phyloP scores from a whole-genome alignment of 345 rosid genomes.

The Aurinia saxatilis region DNA sequence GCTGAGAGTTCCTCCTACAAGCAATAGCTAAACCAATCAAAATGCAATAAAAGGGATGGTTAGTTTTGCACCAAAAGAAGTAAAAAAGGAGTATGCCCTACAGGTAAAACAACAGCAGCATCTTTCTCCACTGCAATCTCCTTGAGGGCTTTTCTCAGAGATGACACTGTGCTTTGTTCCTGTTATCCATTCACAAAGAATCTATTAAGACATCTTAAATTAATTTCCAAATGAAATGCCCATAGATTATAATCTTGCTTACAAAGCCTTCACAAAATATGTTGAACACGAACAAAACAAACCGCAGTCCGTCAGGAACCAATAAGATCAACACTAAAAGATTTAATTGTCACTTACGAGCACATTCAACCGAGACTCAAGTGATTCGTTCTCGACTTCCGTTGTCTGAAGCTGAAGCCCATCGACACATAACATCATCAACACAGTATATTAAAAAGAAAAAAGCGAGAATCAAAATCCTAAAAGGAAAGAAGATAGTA shows the following conservation, averaged over 20 bases:
- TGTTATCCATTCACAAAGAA: slow-evolving; percentile 25
- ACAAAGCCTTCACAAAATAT: too few species aligned
- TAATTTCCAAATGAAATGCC: too few species aligned
- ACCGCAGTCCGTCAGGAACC: background rate
- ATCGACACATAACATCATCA: slow-evolving; percentile 12
- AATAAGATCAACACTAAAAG: background rate
- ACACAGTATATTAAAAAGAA: too few species aligned
- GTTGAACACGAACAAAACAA: too few species aligned
- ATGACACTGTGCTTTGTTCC: slow-evolving; percentile 85
- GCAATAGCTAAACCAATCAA: slow-evolving; percentile 9
- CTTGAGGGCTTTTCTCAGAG: slow-evolving; percentile 86
- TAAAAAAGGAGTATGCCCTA: slow-evolving; percentile 13
- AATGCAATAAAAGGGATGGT: background rate
- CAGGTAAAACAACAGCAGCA: slow-evolving; percentile 96
- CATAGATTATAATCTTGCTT: too few species aligned
- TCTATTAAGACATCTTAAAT: too few species aligned
- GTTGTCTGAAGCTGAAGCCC: slow-evolving; percentile 54
- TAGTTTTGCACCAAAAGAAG: background rate
- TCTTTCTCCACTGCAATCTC: slow-evolving; percentile 99
- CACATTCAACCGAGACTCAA: slow-evolving; percentile 53
- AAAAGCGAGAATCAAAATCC: background rate
- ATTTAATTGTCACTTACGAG: slow-evolving; percentile 38
- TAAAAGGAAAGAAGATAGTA: too few species aligned
- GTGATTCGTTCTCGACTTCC: slow-evolving; percentile 49
- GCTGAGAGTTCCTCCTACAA: slow-evolving; percentile 88